Conservation (phyloP, 163 green algal species). For the Chloromonas sp. region DNA sequence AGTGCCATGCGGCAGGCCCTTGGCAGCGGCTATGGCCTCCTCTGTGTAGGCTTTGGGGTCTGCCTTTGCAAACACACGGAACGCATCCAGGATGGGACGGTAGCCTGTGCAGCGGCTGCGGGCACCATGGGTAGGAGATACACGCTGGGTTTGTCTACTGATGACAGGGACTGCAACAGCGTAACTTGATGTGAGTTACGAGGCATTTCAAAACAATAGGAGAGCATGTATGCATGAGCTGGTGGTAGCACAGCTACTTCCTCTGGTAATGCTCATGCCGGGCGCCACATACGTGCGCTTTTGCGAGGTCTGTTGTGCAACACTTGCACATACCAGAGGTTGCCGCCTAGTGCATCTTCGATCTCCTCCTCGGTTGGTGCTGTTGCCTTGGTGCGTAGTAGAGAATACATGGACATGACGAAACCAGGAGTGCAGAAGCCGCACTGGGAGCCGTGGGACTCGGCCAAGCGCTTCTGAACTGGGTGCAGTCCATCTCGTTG, state of each 20-base stretch:
- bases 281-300: too few relatives aligned
- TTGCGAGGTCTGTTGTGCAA: too few relatives aligned
- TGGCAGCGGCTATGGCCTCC: conserved; percentile 64
- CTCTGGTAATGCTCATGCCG: too few relatives aligned
- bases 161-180: too few relatives aligned
- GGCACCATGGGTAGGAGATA: neutral
- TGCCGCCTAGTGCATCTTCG: conserved; percentile 90
- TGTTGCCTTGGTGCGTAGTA: conserved; percentile 63
- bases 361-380: conserved; percentile 80
- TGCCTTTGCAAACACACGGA: conserved; percentile 83
- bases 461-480: conserved; percentile 78
- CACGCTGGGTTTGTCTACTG: too few relatives aligned
- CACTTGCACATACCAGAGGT: conserved; percentile 74
- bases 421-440: conserved; percentile 98
- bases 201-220: too few relatives aligned
- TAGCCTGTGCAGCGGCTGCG: conserved; percentile 93
- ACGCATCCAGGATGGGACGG: conserved; percentile 94
- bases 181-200: too few relatives aligned
- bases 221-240: too few relatives aligned
- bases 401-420: conserved; percentile 95
- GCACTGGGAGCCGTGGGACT: conserved; percentile 93
- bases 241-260: too few relatives aligned
- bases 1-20: conserved; percentile 6
- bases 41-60: conserved; percentile 74
- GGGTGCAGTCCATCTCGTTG: conserved; percentile 81